Base-by-base conservation (phyloP, 108 stramenopile genomes). In the Cyclotella atomus region DNA sequence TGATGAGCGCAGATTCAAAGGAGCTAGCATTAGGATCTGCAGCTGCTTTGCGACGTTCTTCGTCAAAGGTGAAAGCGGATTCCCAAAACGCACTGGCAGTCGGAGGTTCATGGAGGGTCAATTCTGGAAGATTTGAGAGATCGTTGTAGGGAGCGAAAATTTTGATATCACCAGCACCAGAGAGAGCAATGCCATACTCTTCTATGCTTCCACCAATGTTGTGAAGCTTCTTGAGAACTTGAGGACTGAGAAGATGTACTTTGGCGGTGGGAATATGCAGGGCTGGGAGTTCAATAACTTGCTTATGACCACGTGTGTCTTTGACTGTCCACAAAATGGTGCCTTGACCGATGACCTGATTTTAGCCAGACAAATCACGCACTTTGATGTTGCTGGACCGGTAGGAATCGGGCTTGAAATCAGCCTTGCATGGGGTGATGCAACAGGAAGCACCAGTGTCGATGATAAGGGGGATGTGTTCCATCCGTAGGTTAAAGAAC, bases 161-260 rank as follows among this genome's bases (percentile, higher is more conserved):
- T 7, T 12, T 41, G 38, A 9, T 12, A 28, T 46, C 14, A 43
- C 6, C 63, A 25, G 47, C 5, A 3, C 27, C 27, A 27, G 30
- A 6, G 8, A 49, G 25, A 25, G 29, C 15, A 2, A 17, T 3
- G 3, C 47, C 65, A 66, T 50, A 2, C 3, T 29, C 71, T 55
- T 56, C 1, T 25, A 65, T 19, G 76, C 5, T 6, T 15, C 27
- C 23, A 55, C 54, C 54, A 55, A 28, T 9, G 28, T 15, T 15
- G 73, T 0, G 83, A 69, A 17, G 68, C 72, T 7, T 73, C 79
- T 30, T 80, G 62, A 41, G 71, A 71, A 72, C 71, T 57, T 68
- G 74, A 25, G 74, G 74, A 53, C 74, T 75, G 5, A 75, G 24
- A 29, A 68, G 65, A 28, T 55, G 56, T 5, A 75, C 74, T 16